phyloP scores from a whole-genome alignment of 805 yeast species.

The Diddensiella transvaalensis region DNA sequence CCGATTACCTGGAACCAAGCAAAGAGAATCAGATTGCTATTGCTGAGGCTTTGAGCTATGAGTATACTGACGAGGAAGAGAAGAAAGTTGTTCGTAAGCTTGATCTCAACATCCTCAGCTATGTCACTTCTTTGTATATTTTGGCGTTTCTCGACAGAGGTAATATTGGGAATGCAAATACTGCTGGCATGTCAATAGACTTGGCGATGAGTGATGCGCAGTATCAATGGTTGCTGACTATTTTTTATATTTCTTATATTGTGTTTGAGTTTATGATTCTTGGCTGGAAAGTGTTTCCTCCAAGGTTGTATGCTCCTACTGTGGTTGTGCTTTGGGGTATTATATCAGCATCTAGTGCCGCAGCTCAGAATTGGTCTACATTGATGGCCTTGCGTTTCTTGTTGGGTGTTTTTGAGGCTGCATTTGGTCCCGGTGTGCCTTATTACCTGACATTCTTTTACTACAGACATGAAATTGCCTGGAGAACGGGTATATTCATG shows the following conservation, averaged over 20 bases:
- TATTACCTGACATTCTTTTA: slow-evolving; percentile 33
- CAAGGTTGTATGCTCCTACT: slow-evolving; percentile 42
- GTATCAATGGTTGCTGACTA: slow-evolving; percentile 44
- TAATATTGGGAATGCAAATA: slow-evolving; percentile 52
- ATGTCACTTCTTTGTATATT: slow-evolving; percentile 45
- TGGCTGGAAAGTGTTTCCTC: slow-evolving; percentile 43
- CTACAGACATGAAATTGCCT: slow-evolving; percentile 29
- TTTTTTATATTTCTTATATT: slow-evolving; percentile 48
- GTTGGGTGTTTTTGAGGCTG: slow-evolving; percentile 38
- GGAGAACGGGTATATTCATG: slow-evolving; percentile 29
- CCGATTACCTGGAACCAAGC: background rate
- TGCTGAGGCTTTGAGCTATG: slow-evolving; percentile 10
- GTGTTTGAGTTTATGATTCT: slow-evolving; percentile 46
- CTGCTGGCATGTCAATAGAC: slow-evolving; percentile 48
- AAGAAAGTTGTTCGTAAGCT: slow-evolving; percentile 35
- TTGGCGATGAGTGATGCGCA: slow-evolving; percentile 40
- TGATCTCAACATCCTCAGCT: slow-evolving; percentile 44
- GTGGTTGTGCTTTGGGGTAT: slow-evolving; percentile 52
- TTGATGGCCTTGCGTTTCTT: slow-evolving; percentile 45
- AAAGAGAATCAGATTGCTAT: background rate
- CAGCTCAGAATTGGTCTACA: slow-evolving; percentile 42
- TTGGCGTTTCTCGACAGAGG: slow-evolving; percentile 50
- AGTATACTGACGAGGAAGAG: slow-evolving; percentile 24
- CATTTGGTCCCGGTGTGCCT: slow-evolving; percentile 33
- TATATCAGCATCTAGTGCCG: slow-evolving; percentile 47